Evolutionary conservation across 2,329 filamentous ascomycete genomes (phyloP), one percentile per base, ranked within the genome.

Genomic region (Xylaria sp.): DNA sequence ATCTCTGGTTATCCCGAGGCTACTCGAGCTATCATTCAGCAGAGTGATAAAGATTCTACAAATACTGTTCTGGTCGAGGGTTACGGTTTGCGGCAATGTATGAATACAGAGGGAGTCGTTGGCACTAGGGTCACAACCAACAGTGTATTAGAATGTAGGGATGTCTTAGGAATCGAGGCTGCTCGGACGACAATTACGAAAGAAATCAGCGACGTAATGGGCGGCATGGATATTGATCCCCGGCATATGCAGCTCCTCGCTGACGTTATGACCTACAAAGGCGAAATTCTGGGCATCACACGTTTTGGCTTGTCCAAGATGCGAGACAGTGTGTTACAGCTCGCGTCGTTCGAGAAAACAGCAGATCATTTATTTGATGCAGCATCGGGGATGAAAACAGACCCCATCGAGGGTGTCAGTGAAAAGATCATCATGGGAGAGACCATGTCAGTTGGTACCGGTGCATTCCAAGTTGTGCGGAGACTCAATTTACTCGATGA

Each of bases 361-460:
- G 94, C 96, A 0, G 96, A 99, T 79, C 96, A 99, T 82, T 83
- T 99, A 50, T 99, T 99, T 77, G 95, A 98, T 72, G 96, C 96
- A 2, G 96, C 94, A 7, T 92, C 94, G 5, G 90, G 91, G 66
- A 97, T 97, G 86, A 98, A 98, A 84, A 91, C 89, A 34, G 96
- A 99, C 82, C 87, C 89, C 71, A 97, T 99, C 70, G 93, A 97
- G 80, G 96, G 96, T 76, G 96, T 99, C 10, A 93, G 89, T 65
- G 96, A 99, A 83, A 97, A 94, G 81, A 98, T 99, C 78, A 99
- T 99, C 78, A 96, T 98, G 91, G 96, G 96, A 18, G 95, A 98
- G 85, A 94, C 91, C 51, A 97, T 98, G 88, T 88, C 88, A 54
- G 86, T 99, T 44, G 96, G 96, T 6, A 99, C 96, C 0, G 96